Conservation (phyloP, 2,329 filamentous ascomycete genomes). For the Colletotrichum cuscutae region DNA sequence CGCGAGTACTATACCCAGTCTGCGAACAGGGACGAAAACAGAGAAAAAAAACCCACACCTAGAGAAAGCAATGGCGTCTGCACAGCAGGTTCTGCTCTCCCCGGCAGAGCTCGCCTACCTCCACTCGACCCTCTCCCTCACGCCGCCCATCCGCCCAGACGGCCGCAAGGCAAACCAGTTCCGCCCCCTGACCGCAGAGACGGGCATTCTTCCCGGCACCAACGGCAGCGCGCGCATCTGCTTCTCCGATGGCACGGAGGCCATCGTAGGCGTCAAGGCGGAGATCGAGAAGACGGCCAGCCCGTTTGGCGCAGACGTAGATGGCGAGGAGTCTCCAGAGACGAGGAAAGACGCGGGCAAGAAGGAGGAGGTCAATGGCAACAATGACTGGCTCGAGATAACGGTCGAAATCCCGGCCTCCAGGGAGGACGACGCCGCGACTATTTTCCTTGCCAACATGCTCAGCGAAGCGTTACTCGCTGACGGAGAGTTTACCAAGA, state of each 20-base stretch:
- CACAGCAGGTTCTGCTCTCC: conserved; percentile 80
- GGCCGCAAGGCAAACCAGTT: conserved; percentile 86
- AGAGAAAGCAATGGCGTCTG: conserved; percentile 38
- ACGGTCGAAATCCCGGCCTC: conserved; percentile 91
- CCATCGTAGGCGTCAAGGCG: conserved; percentile 94
- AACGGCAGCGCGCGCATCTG: conserved; percentile 95
- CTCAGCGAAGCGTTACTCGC: conserved; percentile 86
- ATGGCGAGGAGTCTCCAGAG: conserved; percentile 51
- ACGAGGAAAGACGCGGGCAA: conserved; percentile 38
- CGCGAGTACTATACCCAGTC: not conserved
- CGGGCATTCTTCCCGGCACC: conserved; percentile 85
- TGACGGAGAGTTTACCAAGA: conserved; percentile 74
- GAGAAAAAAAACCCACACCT: not conserved
- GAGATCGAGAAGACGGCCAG: conserved; percentile 81
- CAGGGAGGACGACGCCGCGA: conserved; percentile 89
- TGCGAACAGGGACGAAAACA: not conserved
- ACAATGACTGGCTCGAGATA: conserved; percentile 85
- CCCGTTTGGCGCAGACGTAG: conserved; percentile 42
- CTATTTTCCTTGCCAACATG: conserved; percentile 89
- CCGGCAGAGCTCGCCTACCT: conserved; percentile 97
- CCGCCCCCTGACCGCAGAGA: conserved; percentile 89
- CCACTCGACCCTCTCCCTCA: conserved; percentile 83
- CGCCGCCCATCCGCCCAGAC: conserved; percentile 89
- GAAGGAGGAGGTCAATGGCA: conserved; percentile 53
- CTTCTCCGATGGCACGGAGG: conserved; percentile 94